Conservation (phyloP, 768 basidiomycete genomes). For the Lactifluus pinguis region DNA sequence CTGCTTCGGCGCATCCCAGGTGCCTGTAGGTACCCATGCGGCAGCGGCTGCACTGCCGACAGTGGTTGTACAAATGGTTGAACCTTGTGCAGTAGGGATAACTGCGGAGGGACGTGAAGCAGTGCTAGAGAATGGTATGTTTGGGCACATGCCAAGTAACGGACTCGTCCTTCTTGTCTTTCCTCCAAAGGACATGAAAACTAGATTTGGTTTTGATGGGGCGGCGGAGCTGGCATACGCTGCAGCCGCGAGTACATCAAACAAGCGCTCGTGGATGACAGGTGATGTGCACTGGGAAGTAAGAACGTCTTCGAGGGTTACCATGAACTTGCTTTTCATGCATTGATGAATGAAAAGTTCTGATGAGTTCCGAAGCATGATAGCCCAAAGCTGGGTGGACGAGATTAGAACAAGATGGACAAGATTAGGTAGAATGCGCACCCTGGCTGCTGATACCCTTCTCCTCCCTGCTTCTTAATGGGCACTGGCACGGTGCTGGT, state of each 20-base stretch:
- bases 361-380: slow-evolving; percentile 78
- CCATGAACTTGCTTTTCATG: slow-evolving; percentile 66
- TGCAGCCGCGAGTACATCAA: slow-evolving; percentile 77
- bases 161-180: too few relatives aligned
- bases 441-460: slow-evolving; percentile 20
- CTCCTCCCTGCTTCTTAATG: too few relatives aligned
- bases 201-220: slow-evolving; percentile 31
- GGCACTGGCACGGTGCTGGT: too few relatives aligned
- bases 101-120: slow-evolving; percentile 27
- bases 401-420: background rate
- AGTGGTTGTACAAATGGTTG: slow-evolving; percentile 14
- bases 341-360: slow-evolving; percentile 64
- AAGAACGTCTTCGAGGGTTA: slow-evolving; percentile 71
- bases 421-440: background rate
- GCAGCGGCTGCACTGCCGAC: slow-evolving; percentile 30
- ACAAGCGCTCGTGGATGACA: slow-evolving; percentile 69
- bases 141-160: too few relatives aligned
- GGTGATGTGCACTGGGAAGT: slow-evolving; percentile 55
- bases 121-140: too few relatives aligned
- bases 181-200: slow-evolving; percentile 70
- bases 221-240: slow-evolving; percentile 51
- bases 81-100: slow-evolving; percentile 21
- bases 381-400: slow-evolving; percentile 64
- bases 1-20: slow-evolving; percentile 51
- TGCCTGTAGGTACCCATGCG: slow-evolving; percentile 37